A percentile compares a stretch with the other conserved stretches of the same genome.
phyloP scores from a whole-genome alignment of 2,329 filamentous ascomycete genomes.

The Sporothrix humicola region DNA sequence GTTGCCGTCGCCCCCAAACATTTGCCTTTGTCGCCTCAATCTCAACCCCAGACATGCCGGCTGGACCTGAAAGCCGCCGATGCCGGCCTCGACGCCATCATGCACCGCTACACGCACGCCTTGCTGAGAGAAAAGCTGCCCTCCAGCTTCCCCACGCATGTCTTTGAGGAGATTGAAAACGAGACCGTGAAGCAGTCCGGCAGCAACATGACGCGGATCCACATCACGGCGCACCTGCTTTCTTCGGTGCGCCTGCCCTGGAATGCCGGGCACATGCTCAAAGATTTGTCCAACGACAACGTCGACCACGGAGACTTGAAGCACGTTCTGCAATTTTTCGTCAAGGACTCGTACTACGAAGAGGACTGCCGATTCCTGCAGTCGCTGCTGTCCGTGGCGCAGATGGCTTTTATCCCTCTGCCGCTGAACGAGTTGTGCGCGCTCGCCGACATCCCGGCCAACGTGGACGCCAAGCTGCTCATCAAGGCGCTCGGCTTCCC shows the following conservation, averaged over 20 bases:
- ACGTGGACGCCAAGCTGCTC: neutral
- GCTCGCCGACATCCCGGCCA: neutral
- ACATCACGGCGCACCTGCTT: neutral
- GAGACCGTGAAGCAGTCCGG: neutral
- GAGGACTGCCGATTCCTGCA: neutral
- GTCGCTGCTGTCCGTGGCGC: neutral
- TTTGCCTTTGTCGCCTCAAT: neutral
- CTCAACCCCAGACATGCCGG: neutral
- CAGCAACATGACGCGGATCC: conserved; percentile 1
- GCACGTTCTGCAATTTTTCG: neutral
- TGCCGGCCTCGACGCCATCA: neutral
- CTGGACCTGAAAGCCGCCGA: neutral
- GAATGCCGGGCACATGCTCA: neutral
- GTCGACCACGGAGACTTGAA: too few species aligned
- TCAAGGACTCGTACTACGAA: neutral
- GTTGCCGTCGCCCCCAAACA: neutral
- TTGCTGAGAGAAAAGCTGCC: neutral
- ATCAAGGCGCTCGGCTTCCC: neutral
- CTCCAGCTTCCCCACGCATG: neutral
- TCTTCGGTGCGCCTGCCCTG: neutral
- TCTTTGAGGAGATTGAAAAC: neutral
- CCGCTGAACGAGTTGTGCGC: neutral
- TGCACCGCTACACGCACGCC: neutral
- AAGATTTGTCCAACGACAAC: neutral
- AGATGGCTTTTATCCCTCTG: conserved; percentile 5